phyloP scores from a whole-genome alignment of 495 filamentous ascomycete species.

The Beverwykella pulmonaria region DNA sequence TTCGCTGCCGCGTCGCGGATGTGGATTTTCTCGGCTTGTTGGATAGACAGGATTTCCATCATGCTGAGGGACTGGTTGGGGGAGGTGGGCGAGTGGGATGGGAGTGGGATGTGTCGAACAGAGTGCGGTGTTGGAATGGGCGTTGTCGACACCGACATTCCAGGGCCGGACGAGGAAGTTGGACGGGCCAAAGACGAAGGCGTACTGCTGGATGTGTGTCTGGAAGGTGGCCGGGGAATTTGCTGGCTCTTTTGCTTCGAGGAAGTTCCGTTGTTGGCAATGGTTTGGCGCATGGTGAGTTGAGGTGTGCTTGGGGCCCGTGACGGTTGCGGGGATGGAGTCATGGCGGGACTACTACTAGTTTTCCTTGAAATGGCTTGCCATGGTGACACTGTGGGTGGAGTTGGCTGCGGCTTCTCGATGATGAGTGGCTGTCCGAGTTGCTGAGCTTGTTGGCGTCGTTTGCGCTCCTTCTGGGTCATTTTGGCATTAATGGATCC shows the following conservation, averaged over 20 bases:
- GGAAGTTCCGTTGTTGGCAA: constrained; percentile 53
- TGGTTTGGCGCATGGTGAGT: constrained; percentile 66
- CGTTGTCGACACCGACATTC: constrained; percentile 32
- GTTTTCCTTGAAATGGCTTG: constrained; percentile 49
- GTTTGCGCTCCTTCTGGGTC: constrained; percentile 91
- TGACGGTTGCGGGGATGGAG: constrained; percentile 20
- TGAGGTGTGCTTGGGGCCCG: constrained; percentile 50
- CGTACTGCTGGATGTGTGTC: constrained; percentile 29
- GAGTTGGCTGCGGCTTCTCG: constrained; percentile 45
- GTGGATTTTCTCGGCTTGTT: constrained; percentile 80
- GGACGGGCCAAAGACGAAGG: constrained; percentile 10
- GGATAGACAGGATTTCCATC: constrained; percentile 84
- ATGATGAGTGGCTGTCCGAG: constrained; percentile 52
- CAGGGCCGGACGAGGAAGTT: constrained; percentile 32
- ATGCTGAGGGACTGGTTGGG: constrained; percentile 70
- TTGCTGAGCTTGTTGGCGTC: constrained; percentile 56
- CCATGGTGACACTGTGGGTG: constrained; percentile 70
- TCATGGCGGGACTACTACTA: constrained; percentile 25
- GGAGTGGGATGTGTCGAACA: constrained; percentile 52
- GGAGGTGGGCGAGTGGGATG: constrained; percentile 46
- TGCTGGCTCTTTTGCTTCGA: constrained; percentile 37
- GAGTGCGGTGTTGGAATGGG: constrained; percentile 51
- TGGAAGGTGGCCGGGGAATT: constrained; percentile 10
- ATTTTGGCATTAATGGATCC: constrained; percentile 56
- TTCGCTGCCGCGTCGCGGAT: constrained; percentile 83